Conservation (phyloP, 352 stramenopile species). For the Saprolegnia diclina region DNA sequence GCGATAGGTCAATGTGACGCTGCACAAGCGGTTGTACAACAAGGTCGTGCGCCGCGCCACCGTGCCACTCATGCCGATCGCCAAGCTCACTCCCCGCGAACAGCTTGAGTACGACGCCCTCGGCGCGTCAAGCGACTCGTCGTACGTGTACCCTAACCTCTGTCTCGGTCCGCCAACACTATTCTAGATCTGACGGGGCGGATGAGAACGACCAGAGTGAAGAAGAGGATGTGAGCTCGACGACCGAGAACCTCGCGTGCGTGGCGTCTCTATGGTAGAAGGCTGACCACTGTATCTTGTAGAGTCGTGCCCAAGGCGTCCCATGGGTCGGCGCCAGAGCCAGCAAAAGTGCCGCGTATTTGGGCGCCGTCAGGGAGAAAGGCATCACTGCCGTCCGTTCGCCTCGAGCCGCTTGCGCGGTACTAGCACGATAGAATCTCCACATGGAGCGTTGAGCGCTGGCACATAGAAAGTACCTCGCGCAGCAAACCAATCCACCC, state of each 20-base stretch:
- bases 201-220: too few relatives aligned
- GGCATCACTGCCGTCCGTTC: not conserved
- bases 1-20: conserved; percentile 6
- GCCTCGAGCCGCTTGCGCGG: not conserved
- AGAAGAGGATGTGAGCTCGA: not conserved
- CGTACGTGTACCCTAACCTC: not conserved
- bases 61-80: not conserved
- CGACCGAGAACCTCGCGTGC: not conserved
- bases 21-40: not conserved
- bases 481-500: too few relatives aligned
- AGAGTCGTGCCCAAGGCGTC: not conserved
- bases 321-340: not conserved
- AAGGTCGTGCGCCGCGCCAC: not conserved
- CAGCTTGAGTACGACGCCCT: conserved; percentile 4
- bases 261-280: not conserved
- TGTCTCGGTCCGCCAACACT: not conserved
- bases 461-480: too few relatives aligned
- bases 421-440: too few relatives aligned
- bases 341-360: not conserved
- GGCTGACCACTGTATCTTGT: not conserved
- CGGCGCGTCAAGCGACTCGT: not conserved
- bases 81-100: not conserved
- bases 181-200: too few relatives aligned
- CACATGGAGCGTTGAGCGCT: too few relatives aligned
- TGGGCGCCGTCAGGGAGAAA: not conserved